Evolutionary conservation across 1,284 basidiomycete genomes (phyloP).

Genomic region (Sparassis latifolia): DNA sequence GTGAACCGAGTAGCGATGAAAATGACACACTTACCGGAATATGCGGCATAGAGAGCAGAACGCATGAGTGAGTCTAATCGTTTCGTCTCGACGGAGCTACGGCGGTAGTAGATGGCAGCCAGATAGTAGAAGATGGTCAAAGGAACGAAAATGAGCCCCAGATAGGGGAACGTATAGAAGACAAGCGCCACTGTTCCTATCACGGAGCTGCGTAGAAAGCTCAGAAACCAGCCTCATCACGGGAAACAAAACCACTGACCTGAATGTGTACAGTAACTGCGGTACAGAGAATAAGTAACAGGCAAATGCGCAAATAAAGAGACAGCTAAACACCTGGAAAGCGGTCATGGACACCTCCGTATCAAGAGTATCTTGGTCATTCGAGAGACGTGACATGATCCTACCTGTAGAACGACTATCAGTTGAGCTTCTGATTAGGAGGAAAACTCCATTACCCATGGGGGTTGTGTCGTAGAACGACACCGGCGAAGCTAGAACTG

Average conservation of each 20-base stretch:
- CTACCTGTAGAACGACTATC: constrained; percentile 36
- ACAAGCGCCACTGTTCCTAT: constrained; percentile 52
- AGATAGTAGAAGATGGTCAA: constrained; percentile 44
- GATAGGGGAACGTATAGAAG: constrained; percentile 58
- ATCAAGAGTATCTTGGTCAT: constrained; percentile 58
- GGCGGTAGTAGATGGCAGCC: constrained; percentile 46
- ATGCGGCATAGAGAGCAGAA: constrained; percentile 57
- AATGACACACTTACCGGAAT: constrained; percentile 23
- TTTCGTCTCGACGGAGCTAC: constrained; percentile 59
- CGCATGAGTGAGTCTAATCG: constrained; percentile 65
- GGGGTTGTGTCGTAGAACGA: constrained; percentile 84
- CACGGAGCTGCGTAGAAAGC: constrained; percentile 24
- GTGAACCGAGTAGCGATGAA: constrained; percentile 32
- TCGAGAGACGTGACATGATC: constrained; percentile 53
- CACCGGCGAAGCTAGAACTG: constrained; percentile 61
- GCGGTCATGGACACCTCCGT: constrained; percentile 36
- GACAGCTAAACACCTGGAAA: constrained; percentile 21
- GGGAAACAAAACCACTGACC: constrained; percentile 7
- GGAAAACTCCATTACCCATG: constrained; percentile 42
- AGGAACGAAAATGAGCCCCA: constrained; percentile 54
- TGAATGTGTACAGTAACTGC: constrained; percentile 42
- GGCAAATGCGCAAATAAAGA: background rate
- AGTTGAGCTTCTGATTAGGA: background rate
- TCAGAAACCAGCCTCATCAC: background rate
- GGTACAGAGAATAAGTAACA: background rate